Conservation (phyloP, 495 filamentous ascomycete genomes). For the Eremomyces bilateralis region DNA sequence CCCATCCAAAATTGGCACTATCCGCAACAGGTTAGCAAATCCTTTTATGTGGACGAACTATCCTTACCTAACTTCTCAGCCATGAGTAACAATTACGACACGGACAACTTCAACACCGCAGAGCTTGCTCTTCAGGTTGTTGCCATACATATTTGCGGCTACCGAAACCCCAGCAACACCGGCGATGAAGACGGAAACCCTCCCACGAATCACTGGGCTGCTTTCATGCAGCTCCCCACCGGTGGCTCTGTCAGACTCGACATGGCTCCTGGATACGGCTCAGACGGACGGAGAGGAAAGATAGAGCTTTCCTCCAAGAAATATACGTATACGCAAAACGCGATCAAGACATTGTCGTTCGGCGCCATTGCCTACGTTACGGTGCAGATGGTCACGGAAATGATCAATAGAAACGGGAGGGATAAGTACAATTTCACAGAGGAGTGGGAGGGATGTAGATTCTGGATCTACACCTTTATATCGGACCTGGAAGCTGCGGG, state of each 20-base stretch:
- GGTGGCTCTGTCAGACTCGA: neutral
- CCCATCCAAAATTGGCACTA: no score
- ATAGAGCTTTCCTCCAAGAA: neutral
- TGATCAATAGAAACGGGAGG: neutral
- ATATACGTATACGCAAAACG: neutral
- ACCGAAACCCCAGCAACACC: neutral
- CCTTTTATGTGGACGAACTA: no score
- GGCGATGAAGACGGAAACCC: neutral
- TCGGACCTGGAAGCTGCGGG: neutral
- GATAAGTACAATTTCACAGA: neutral
- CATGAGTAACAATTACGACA: neutral
- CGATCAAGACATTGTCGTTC: neutral
- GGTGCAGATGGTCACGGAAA: neutral
- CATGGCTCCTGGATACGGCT: neutral
- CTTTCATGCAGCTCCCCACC: neutral
- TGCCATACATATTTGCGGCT: neutral
- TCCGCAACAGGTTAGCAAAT: no score
- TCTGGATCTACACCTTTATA: neutral
- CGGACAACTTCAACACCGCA: neutral
- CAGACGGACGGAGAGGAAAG: neutral
- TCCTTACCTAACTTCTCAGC: no score
- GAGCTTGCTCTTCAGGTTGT: neutral
- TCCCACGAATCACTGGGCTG: neutral
- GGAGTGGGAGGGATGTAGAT: neutral
- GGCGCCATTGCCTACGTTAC: neutral